These are phyloP conservation scores for Fusarium buharicum DNA, from an alignment of 2,329 filamentous ascomycete species.

Conservation along the genomic window DNA sequence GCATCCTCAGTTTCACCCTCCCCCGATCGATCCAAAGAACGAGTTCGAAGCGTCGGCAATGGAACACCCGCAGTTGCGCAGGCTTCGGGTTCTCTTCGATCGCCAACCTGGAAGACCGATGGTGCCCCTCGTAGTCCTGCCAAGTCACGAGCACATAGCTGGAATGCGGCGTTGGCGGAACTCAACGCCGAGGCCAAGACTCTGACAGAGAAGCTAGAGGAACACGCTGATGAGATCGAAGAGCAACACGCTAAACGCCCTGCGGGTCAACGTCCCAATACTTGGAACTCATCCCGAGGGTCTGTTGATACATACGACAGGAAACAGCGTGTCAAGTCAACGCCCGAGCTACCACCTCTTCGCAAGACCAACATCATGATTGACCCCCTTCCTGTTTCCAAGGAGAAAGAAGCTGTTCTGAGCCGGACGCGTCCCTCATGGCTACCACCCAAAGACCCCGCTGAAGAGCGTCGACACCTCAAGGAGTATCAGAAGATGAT, in stretches of 20 bases:
- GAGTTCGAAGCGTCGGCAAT: conserved; percentile 68
- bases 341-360: conserved; percentile 75
- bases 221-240: conserved; percentile 73
- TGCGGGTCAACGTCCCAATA: conserved; percentile 52
- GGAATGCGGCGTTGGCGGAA: conserved; percentile 75
- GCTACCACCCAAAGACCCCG: conserved; percentile 87
- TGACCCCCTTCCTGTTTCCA: conserved; percentile 83
- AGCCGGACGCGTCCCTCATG: conserved; percentile 84
- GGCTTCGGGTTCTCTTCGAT: conserved; percentile 69
- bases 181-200: conserved; percentile 78
- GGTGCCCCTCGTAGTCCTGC: conserved; percentile 54
- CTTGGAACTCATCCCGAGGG: conserved; percentile 52
- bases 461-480: conserved; percentile 89
- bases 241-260: conserved; percentile 50
- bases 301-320: conserved; percentile 53
- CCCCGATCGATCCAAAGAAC: conserved; percentile 63
- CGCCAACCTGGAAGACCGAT: conserved; percentile 64
- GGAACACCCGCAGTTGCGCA: conserved; percentile 69
- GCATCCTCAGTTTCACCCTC: conserved; percentile 65
- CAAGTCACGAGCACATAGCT: conserved; percentile 74
- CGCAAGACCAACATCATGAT: conserved; percentile 83
- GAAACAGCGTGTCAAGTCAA: conserved; percentile 69
- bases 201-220: conserved; percentile 82
- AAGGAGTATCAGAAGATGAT: conserved; percentile 89
- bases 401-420: conserved; percentile 86